Percentiles rank a stretch among this genome's conserved stretches.
Evolutionary conservation across 1,139 yeast genomes (phyloP).

Genomic region (Saccharomyces uvarum): DNA sequence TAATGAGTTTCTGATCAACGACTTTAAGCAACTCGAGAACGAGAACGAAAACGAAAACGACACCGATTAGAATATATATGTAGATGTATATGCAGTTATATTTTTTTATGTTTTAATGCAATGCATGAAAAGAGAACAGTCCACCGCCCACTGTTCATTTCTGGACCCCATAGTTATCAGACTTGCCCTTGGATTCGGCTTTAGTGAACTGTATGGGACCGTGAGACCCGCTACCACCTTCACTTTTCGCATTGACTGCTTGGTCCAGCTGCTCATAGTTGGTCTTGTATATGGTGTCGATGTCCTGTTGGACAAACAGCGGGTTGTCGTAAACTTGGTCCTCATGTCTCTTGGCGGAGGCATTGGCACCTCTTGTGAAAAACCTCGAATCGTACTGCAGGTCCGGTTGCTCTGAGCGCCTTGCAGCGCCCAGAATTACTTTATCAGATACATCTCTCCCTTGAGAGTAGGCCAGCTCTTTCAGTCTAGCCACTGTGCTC

Average conservation of each 20-base stretch:
- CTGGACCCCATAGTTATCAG: conserved; percentile 25
- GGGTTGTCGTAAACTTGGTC: conserved; percentile 52
- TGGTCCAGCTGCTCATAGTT: conserved; percentile 18
- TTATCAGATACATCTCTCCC: conserved; percentile 49
- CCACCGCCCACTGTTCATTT: neutral
- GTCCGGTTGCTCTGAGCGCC: conserved; percentile 35
- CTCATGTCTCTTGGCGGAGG: conserved; percentile 36
- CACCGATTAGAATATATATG: conserved; percentile 3
- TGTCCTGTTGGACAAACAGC: conserved; percentile 46
- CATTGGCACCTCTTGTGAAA: conserved; percentile 39
- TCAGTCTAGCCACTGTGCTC: conserved; percentile 41
- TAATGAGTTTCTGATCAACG: conserved; percentile 8
- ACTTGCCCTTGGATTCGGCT: conserved; percentile 28
- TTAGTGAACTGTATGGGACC: conserved; percentile 51
- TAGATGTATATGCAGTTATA: neutral
- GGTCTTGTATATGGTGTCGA: conserved; percentile 44
- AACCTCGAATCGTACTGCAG: conserved; percentile 50
- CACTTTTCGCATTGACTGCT: conserved; percentile 31
- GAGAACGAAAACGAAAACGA: conserved; percentile 11
- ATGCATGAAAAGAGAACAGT: neutral
- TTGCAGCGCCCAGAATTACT: conserved; percentile 46
- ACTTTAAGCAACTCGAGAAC: conserved; percentile 12
- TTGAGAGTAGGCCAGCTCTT: conserved; percentile 38
- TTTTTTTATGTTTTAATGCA: neutral
- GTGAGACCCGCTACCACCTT: conserved; percentile 24